Percentiles rank a stretch among this genome's conserved stretches.
These are phyloP conservation scores for Comarum palustre DNA, from an alignment of 306 rosid genomes.

Conservation along the genomic window DNA sequence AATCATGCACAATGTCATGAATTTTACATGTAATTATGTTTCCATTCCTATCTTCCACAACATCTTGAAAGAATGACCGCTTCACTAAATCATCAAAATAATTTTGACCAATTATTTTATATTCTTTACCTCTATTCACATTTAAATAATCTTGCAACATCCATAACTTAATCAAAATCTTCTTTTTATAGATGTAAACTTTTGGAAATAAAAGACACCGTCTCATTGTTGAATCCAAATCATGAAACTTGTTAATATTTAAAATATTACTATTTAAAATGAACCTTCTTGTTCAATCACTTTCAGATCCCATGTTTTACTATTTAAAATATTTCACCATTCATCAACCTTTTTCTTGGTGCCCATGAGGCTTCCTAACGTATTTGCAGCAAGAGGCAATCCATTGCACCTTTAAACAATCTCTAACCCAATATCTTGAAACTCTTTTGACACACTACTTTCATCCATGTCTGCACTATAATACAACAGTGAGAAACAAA, in stretches of 20 bases:
- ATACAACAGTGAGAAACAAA: not conserved
- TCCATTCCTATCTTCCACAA: not conserved
- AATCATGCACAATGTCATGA: too few relatives aligned
- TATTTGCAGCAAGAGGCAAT: not conserved
- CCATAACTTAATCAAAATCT: too few relatives aligned
- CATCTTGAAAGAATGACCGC: too few relatives aligned
- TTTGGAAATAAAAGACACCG: too few relatives aligned
- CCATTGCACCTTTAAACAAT: not conserved
- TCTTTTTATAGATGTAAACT: too few relatives aligned
- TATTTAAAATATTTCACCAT: not conserved
- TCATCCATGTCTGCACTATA: not conserved
- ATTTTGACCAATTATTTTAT: not conserved
- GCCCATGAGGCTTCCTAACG: not conserved
- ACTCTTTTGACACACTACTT: too few relatives aligned
- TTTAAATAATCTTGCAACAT: too few relatives aligned
- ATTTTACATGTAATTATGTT: too few relatives aligned
- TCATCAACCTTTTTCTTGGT: not conserved
- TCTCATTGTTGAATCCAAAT: too few relatives aligned
- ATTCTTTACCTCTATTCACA: not conserved
- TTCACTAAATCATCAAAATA: not conserved
- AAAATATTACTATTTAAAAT: not conserved
- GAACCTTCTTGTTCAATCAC: too few relatives aligned
- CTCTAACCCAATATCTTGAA: not conserved
- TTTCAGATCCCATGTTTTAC: conserved; percentile 2
- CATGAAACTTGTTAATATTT: too few relatives aligned